phyloP scores from a whole-genome alignment of 1,284 basidiomycete species.

The Puccinia hordei region DNA sequence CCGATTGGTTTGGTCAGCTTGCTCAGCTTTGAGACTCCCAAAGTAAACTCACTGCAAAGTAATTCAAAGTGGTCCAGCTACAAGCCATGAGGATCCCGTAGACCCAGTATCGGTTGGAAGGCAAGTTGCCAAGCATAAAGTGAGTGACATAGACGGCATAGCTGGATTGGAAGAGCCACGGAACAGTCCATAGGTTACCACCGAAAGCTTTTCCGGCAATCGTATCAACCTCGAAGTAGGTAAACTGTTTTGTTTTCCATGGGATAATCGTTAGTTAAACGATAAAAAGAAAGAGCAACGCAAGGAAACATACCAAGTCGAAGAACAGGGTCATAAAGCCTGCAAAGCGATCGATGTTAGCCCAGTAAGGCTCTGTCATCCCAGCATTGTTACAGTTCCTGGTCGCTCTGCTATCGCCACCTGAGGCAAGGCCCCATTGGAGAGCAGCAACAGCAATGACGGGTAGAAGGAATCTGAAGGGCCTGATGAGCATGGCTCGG shows the following conservation, averaged over 20 bases:
- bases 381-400: constrained; percentile 58
- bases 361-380: constrained; percentile 59
- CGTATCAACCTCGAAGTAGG: constrained; percentile 57
- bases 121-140: constrained; percentile 59
- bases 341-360: constrained; percentile 55
- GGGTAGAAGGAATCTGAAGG: constrained; percentile 59
- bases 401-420: constrained; percentile 54
- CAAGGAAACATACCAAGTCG: constrained; percentile 54
- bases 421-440: constrained; percentile 58
- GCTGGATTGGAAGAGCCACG: constrained; percentile 59
- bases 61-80: constrained; percentile 59
- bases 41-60: constrained; percentile 53
- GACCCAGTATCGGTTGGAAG: constrained; percentile 59
- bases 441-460: constrained; percentile 57
- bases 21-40: constrained; percentile 2
- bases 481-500: constrained; percentile 57
- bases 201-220: constrained; percentile 58
- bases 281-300: background rate
- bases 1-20: too few relatives aligned
- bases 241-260: too few relatives aligned
- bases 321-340: constrained; percentile 58
- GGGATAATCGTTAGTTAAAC: too few relatives aligned
- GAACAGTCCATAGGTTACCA: constrained; percentile 58
- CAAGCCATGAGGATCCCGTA: constrained; percentile 57
- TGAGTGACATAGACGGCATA: constrained; percentile 58